Conservation (phyloP, 495 filamentous ascomycete species). For the Aspergillus cristatus region DNA sequence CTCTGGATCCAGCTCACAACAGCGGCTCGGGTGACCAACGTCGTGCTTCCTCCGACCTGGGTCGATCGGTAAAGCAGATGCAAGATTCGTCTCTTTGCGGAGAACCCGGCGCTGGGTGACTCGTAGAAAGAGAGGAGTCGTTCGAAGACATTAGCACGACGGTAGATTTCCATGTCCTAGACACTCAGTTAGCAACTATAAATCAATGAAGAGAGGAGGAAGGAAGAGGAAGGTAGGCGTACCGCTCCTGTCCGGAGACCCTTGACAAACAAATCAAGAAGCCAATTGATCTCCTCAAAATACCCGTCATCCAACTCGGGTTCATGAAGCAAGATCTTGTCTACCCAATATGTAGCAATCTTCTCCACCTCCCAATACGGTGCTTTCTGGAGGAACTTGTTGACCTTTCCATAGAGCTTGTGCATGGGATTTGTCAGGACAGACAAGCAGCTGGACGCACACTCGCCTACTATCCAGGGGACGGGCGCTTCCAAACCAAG, state of each 20-base stretch:
- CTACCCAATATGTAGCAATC: slow-evolving; percentile 64
- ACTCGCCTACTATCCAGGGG: slow-evolving; percentile 63
- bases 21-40: slow-evolving; percentile 77
- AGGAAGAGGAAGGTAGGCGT: slow-evolving; percentile 13
- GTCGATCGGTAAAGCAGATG: slow-evolving; percentile 64
- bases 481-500: slow-evolving; percentile 49
- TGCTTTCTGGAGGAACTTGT: slow-evolving; percentile 66
- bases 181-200: slow-evolving; percentile 6
- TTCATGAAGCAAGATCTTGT: slow-evolving; percentile 58
- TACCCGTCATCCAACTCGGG: slow-evolving; percentile 66
- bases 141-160: slow-evolving; percentile 71
- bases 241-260: slow-evolving; percentile 52
- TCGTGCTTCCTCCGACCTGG: slow-evolving; percentile 70
- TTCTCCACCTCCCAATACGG: slow-evolving; percentile 66
- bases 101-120: slow-evolving; percentile 51
- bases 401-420: slow-evolving; percentile 78
- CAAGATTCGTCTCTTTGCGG: slow-evolving; percentile 58
- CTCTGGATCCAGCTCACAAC: slow-evolving; percentile 69
- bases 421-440: slow-evolving; percentile 71
- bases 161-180: slow-evolving; percentile 75
- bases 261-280: slow-evolving; percentile 64
- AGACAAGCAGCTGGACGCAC: slow-evolving; percentile 57
- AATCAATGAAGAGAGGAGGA: neutral
- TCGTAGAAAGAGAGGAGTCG: slow-evolving; percentile 61
- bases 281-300: slow-evolving; percentile 70